Base-by-base conservation (phyloP, 352 stramenopile genomes). In the Globisporangium solare region DNA sequence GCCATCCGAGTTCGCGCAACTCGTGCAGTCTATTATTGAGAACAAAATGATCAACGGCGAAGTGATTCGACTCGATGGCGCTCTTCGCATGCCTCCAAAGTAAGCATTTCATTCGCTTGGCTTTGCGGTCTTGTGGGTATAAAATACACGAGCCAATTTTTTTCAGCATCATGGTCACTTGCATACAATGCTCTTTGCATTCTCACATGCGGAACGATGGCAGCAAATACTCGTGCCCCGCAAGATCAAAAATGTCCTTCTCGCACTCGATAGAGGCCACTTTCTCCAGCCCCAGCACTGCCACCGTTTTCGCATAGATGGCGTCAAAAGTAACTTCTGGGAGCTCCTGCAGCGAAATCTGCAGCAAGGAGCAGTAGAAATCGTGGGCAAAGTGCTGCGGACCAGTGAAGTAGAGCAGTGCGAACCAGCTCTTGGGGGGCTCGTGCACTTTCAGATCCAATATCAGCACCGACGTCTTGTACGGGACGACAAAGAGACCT, bases 21-120 rank as follows among this genome's bases (percentile, higher is more conserved):
- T 99, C 35, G 96, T 97, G 50, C 87, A 96, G 54, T 66, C 79
- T 21, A 99, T 99, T 66, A 88, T 99, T 55, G 83, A 97, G 57
- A 99, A 99, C 82, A 90, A 89, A 58, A 98, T 99, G 91, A 75
- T 99, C 45, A 99, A 99, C 67, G 97, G 97, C 52, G 96, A 99
- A 73, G 89, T 94, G 2, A 99, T 99, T 68, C 89, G 97, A 41
- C 78, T 99, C 22, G 97, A 99, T 70, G 97, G 97, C 32, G 97
- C 91, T 10, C 70, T 99, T 20, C 86, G 97, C 51, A 99, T 99
- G 96, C 87, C 83, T 18, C 87, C 87, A 32, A 95, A 94, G 66
- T 95, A 90, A 67, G 58, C 24, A 13, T 6, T 43, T 43, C 17
- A 13, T 15, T 45, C 15, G 17, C 15, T 47, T 27, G 20, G 22